phyloP scores from a whole-genome alignment of 371 early-diverging fungal species.

The Dinochytrium kinnereticum region DNA sequence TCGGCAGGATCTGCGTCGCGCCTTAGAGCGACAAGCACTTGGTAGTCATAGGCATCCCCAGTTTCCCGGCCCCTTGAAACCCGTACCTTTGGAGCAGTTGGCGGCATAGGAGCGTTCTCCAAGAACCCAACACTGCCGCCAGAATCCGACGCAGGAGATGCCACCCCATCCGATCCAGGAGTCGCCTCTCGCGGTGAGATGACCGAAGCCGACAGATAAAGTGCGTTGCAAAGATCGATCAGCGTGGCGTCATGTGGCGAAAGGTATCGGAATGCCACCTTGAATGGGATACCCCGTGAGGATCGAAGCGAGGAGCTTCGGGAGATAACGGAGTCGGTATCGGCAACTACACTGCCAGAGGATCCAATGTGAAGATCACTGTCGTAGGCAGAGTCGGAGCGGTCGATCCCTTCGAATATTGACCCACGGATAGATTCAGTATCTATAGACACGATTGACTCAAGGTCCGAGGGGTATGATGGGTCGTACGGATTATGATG shows the following conservation, averaged over 20 bases:
- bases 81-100: background rate
- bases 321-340: constrained; percentile 3
- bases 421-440: constrained; percentile 16
- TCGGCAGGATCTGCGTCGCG: constrained; percentile 22
- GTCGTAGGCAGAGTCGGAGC: constrained; percentile 27
- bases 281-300: background rate
- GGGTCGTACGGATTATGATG: constrained; percentile 9
- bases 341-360: background rate
- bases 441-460: constrained; percentile 10
- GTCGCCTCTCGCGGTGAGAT: too few relatives aligned
- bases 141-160: background rate
- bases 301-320: background rate
- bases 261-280: constrained; percentile 3
- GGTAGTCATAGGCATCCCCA: background rate
- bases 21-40: constrained; percentile 15
- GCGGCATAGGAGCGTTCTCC: too few relatives aligned
- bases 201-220: constrained; percentile 2
- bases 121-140: background rate
- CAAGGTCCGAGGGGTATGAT: constrained; percentile 5
- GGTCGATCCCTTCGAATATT: constrained; percentile 9
- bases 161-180: too few relatives aligned
- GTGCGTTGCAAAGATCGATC: background rate
- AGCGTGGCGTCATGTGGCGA: background rate
- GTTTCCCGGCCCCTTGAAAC: constrained; percentile 8
- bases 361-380: constrained; percentile 1